These are phyloP conservation scores for Talaromyces verruculosus DNA, from an alignment of 2,329 filamentous ascomycete genomes.

Conservation along the genomic window DNA sequence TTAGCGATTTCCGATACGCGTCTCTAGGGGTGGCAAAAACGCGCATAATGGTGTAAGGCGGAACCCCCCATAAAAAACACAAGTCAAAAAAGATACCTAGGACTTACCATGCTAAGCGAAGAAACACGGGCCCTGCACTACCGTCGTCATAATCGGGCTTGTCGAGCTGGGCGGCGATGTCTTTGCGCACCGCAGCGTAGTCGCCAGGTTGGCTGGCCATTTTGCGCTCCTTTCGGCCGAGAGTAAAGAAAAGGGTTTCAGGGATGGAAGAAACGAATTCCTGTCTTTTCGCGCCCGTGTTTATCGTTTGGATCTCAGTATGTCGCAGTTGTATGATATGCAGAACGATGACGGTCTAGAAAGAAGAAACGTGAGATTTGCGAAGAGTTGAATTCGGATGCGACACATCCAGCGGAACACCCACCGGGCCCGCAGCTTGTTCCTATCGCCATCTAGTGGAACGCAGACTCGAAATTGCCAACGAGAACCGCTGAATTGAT, in stretches of 20 bases:
- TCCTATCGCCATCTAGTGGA: constrained; percentile 1
- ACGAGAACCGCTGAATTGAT: constrained; percentile 1
- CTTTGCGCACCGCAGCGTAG: constrained; percentile 54
- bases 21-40: neutral
- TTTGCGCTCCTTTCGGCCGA: constrained; percentile 10
- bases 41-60: too few relatives aligned
- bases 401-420: neutral
- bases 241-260: neutral
- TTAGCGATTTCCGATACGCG: neutral
- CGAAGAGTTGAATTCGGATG: neutral
- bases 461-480: neutral
- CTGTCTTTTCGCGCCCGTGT: neutral
- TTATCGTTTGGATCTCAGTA: neutral
- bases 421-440: neutral
- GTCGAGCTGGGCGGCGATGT: constrained; percentile 55
- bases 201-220: constrained; percentile 34
- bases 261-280: neutral
- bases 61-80: too few relatives aligned
- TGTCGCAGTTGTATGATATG: neutral
- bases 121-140: constrained; percentile 62
- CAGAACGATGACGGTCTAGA: neutral
- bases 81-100: neutral
- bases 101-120: constrained; percentile 61
- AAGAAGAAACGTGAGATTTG: neutral
- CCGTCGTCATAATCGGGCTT: constrained; percentile 67